Percentiles rank a stretch among this genome's conserved stretches.
phyloP scores from a whole-genome alignment of 805 yeast species.

The Lachancea dasiensis region DNA sequence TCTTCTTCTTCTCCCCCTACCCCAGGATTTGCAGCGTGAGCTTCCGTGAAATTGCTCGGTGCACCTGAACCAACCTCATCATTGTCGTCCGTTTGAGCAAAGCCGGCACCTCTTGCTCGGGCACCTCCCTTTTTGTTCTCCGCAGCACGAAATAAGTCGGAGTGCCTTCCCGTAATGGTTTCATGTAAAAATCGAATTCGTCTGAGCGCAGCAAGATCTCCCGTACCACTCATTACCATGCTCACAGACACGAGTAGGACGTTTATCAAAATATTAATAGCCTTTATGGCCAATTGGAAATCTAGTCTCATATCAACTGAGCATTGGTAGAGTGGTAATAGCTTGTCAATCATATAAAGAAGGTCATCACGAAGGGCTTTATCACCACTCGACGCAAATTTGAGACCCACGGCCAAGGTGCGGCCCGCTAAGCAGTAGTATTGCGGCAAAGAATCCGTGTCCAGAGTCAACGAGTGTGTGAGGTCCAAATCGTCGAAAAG shows the following conservation, averaged over 20 bases:
- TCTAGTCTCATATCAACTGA: slow-evolving; percentile 48
- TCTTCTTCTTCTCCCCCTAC: neutral
- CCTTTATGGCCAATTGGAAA: slow-evolving; percentile 44
- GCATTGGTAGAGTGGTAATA: slow-evolving; percentile 29
- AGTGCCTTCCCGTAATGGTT: slow-evolving; percentile 35
- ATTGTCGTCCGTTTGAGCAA: slow-evolving; percentile 2
- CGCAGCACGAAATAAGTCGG: slow-evolving; percentile 21
- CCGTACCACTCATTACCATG: slow-evolving; percentile 83
- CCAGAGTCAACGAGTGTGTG: slow-evolving; percentile 28
- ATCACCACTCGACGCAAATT: slow-evolving; percentile 66
- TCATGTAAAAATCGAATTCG: slow-evolving; percentile 68
- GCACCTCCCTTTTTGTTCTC: slow-evolving; percentile 1
- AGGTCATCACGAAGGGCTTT: slow-evolving; percentile 44
- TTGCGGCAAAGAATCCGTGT: slow-evolving; percentile 56
- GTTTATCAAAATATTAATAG: slow-evolving; percentile 52
- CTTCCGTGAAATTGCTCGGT: too few species aligned
- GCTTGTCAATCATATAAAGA: slow-evolving; percentile 23
- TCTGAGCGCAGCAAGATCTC: slow-evolving; percentile 73
- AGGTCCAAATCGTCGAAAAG: slow-evolving; percentile 16
- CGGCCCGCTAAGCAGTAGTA: slow-evolving; percentile 69
- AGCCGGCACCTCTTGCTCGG: neutral
- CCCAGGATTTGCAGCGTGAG: neutral
- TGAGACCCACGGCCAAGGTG: slow-evolving; percentile 67
- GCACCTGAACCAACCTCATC: too few species aligned
- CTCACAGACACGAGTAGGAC: slow-evolving; percentile 60